These are phyloP conservation scores for Hypoxylon fragiforme DNA, from an alignment of 495 filamentous ascomycete genomes.

Conservation along the genomic window DNA sequence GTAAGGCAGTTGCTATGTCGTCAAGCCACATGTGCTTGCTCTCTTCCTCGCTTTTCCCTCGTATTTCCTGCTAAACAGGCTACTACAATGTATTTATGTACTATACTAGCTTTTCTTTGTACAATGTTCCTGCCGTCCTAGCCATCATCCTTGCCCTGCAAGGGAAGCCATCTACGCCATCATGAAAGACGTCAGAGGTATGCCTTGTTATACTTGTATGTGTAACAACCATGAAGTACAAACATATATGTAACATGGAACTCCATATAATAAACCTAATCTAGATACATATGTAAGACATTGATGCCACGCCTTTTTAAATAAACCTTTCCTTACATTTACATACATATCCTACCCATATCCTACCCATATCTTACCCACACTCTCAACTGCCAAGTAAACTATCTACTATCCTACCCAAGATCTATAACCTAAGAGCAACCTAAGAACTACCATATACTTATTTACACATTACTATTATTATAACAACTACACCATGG, in stretches of 20 bases:
- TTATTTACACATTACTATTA: constrained; percentile 1
- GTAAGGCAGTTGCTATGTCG: constrained; percentile 10
- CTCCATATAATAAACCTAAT: constrained; percentile 34
- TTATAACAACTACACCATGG: constrained; percentile 44
- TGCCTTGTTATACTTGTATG: not conserved
- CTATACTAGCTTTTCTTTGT: too few species aligned
- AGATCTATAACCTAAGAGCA: too few species aligned
- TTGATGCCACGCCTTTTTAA: too few species aligned
- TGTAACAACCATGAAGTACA: not conserved
- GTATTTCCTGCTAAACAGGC: too few species aligned
- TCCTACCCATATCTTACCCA: too few species aligned
- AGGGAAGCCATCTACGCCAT: constrained; percentile 12
- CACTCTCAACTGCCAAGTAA: not conserved
- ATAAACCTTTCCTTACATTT: too few species aligned
- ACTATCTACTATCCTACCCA: not conserved
- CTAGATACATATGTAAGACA: too few species aligned
- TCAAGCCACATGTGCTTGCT: constrained; percentile 19
- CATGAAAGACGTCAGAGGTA: constrained; percentile 32
- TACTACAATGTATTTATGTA: too few species aligned
- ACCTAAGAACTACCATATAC: constrained; percentile 2
- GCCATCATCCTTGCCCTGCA: constrained; percentile 7
- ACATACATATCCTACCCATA: too few species aligned
- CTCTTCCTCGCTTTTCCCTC: too few species aligned
- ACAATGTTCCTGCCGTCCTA: constrained; percentile 19
- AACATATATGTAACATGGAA: constrained; percentile 8